Evolutionary conservation across 108 stramenopile species (phyloP), one percentile per base, ranked within the genome.

Genomic region (Mediolabrus comicus): DNA sequence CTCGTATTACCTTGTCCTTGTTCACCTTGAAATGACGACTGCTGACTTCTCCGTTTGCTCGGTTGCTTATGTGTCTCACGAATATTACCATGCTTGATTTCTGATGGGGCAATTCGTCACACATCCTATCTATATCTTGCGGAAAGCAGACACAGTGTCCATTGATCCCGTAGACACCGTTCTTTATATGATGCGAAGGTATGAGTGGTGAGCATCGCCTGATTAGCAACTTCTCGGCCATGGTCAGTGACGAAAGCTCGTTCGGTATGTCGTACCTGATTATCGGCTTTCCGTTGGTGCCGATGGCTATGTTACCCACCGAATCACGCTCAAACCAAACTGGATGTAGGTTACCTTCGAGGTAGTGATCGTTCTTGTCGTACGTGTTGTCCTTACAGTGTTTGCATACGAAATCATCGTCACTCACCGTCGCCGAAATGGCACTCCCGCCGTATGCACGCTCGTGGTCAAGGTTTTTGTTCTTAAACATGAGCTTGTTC

Each of bases 181-280:
- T 4, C n/a, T 19, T 53, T 1, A 71, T 19, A 17, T 71, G 61
- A 2, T 53, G 19, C 2, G 46, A 34, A 0, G 70, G 70, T 24
- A 71, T 53, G 7, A 38, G 24, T 2, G 70, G 70, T 0, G 62
- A 28, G 16, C 25, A 62, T 4, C 70, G 49, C 14, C 62, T 3
- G 31, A 71, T 71, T 11, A 71, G 3, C 1, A 71, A 22, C 46
- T 54, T 65, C 27, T 71, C 70, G 10, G 70, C 51, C n/a, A 71
- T 65, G 0, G 62, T 71, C 2, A 71, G 35, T 3, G 25, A 11
- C 9, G 16, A 53, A 12, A 71, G 31, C 2, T 53, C 70, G 0
- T 22, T 13, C 0, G 70, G 70, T 0, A 71, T 55, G 9, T 71
- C 63, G 12, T 62, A 61, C 13, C 38, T 32, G 14, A 26, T 0